A percentile compares a stretch with the other conserved stretches of the same genome.
These are phyloP conservation scores for Phanerodontia chrysosporium DNA, from an alignment of 768 basidiomycete species.

Conservation along the genomic window DNA sequence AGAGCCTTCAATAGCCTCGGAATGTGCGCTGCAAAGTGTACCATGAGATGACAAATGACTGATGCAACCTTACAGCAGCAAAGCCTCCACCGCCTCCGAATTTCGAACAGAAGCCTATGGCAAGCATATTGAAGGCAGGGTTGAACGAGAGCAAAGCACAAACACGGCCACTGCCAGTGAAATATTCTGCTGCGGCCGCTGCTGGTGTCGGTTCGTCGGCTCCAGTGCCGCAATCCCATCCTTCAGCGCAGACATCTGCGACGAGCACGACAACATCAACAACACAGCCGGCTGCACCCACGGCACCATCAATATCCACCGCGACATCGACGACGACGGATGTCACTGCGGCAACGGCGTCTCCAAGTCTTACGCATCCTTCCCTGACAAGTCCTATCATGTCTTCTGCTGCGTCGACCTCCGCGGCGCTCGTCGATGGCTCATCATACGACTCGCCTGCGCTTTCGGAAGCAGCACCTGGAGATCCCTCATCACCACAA, in stretches of 20 bases:
- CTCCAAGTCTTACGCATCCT: constrained; percentile 82
- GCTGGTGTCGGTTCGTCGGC: constrained; percentile 41
- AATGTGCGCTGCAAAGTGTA: constrained; percentile 39
- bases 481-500: constrained; percentile 59
- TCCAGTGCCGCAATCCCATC: constrained; percentile 30
- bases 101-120: constrained; percentile 75
- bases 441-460: constrained; percentile 75
- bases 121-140: constrained; percentile 70
- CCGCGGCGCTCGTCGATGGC: constrained; percentile 58
- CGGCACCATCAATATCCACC: constrained; percentile 33
- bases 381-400: constrained; percentile 80
- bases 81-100: constrained; percentile 81
- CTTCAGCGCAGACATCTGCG: constrained; percentile 36
- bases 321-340: constrained; percentile 34
- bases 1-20: constrained; percentile 64
- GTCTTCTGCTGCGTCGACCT: constrained; percentile 61
- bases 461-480: constrained; percentile 60
- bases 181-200: constrained; percentile 91
- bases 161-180: constrained; percentile 69
- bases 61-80: constrained; percentile 29
- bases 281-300: constrained; percentile 35
- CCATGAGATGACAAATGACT: constrained; percentile 5
- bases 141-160: constrained; percentile 50
- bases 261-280: constrained; percentile 28
- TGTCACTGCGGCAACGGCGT: constrained; percentile 44